These are phyloP conservation scores for Oehlia diaphana DNA, from an alignment of 192 early-diverging fungal species.

Conservation along the genomic window DNA sequence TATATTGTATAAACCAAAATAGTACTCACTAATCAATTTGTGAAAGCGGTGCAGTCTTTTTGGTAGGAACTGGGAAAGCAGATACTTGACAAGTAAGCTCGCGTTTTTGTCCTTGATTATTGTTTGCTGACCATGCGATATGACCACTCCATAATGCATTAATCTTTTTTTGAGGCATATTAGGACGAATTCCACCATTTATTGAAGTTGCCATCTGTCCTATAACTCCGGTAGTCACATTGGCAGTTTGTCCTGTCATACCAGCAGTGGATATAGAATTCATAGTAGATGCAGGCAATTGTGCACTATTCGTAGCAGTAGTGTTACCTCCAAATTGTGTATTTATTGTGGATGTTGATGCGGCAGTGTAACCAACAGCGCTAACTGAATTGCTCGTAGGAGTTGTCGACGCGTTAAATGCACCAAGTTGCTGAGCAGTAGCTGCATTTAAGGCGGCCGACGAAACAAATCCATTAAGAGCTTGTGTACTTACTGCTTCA, in stretches of 20 bases:
- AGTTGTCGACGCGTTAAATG: neutral
- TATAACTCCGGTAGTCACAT: neutral
- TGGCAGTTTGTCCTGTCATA: neutral
- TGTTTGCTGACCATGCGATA: conserved; percentile 5
- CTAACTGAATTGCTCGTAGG: neutral
- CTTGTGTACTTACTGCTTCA: neutral
- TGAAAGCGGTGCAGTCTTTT: neutral
- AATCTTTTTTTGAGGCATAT: neutral
- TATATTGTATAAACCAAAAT: neutral
- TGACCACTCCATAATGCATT: conserved; percentile 13
- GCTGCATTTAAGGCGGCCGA: neutral
- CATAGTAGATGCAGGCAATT: neutral
- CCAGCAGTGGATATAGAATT: neutral
- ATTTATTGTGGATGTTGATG: neutral
- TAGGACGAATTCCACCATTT: neutral
- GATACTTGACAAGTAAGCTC: conserved; percentile 10
- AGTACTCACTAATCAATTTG: conserved; percentile 3
- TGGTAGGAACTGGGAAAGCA: neutral
- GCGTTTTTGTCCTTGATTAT: neutral
- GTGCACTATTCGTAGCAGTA: neutral
- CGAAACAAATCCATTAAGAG: neutral
- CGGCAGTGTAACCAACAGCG: neutral
- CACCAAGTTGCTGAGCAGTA: neutral
- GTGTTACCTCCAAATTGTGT: neutral
- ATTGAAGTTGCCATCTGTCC: neutral